Base-by-base conservation (phyloP, 1,284 basidiomycete genomes). In the Rhizopogon parksii region DNA sequence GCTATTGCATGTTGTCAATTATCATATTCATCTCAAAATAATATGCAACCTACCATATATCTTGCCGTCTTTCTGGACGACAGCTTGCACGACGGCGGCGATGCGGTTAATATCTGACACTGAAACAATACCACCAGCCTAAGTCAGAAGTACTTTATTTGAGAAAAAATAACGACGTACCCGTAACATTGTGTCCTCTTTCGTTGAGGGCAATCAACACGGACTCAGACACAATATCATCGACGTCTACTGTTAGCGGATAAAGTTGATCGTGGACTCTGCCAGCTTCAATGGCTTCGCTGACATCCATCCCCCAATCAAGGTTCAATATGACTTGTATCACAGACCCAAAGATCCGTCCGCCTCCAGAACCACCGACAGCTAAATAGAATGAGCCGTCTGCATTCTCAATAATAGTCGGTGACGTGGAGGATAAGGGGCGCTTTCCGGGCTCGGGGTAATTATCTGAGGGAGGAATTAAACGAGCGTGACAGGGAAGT, bases 211-310 rank as follows among this genome's bases (percentile, higher is more conserved):
- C 82, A 14, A 79, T 70, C 3, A 92, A 53, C 25, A 85, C 59
- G 24, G 75, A 62, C 25, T 60, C 50, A 2, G 83, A 78, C 59
- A 85, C 81, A 0, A 77, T 74, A 54, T 75, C 69, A 57, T 95
- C 93, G 27, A 80, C 76, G 11, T 85, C 79, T 4, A 90, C 75
- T 24, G 68, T 40, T 12, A 64, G 53, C 0, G 95, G 95, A 55
- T 85, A 85, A 25, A 96, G 72, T 65, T 98, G 95, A 63, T 96
- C 83, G 63, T 98, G 95, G n/a, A 96, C 65, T n/a, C 95, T 77
- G 0, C 90, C 85, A 56, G 71, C 78, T 68, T 98, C 95, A 35
- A 98, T 82, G 0, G 95, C 91, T 30, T 77, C 67, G 52, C 85
- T 84, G 30, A 88, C 66, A 60, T 95, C 83, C 69, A 90, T 74